These are phyloP conservation scores for Rhodotorula sp. DNA, from an alignment of 1,284 basidiomycete genomes.

Conservation along the genomic window DNA sequence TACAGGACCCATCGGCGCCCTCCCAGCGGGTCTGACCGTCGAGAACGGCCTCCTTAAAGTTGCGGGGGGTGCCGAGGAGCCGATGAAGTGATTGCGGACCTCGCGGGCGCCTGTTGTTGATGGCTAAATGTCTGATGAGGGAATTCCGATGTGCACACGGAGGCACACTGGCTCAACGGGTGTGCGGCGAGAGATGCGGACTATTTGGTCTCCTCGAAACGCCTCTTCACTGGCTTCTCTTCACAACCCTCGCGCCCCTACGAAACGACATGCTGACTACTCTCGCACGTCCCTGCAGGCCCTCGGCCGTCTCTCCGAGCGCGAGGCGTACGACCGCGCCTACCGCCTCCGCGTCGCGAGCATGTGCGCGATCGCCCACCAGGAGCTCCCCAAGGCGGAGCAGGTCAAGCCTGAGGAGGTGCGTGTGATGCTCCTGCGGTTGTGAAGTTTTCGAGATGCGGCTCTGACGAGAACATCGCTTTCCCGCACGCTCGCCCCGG, in stretches of 20 bases:
- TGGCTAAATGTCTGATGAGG: too few relatives aligned
- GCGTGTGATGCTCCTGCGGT: conserved; percentile 43
- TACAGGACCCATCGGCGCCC: not conserved
- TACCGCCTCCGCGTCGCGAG: conserved; percentile 85
- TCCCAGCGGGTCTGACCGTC: not conserved
- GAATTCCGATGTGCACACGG: too few relatives aligned
- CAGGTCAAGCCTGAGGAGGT: conserved; percentile 81
- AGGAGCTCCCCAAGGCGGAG: conserved; percentile 76
- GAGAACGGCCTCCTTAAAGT: not conserved
- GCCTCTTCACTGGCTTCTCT: not conserved
- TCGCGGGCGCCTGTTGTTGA: too few relatives aligned
- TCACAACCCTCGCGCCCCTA: not conserved
- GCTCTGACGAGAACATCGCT: not conserved
- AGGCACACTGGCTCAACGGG: too few relatives aligned
- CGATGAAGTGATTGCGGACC: not conserved
- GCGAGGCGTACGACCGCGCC: conserved; percentile 84
- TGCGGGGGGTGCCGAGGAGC: not conserved
- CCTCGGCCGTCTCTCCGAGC: conserved; percentile 71
- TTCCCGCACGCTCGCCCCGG: not conserved
- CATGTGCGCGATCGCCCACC: conserved; percentile 72
- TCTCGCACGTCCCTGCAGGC: conserved; percentile 59
- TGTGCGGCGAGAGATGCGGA: too few relatives aligned
- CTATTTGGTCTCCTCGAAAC: too few relatives aligned
- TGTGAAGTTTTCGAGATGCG: not conserved
- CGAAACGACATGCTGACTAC: not conserved